Evolutionary conservation across 1,284 basidiomycete genomes (phyloP), one percentile per base, ranked within the genome.

Genomic region (Malassezia pachydermatis): DNA sequence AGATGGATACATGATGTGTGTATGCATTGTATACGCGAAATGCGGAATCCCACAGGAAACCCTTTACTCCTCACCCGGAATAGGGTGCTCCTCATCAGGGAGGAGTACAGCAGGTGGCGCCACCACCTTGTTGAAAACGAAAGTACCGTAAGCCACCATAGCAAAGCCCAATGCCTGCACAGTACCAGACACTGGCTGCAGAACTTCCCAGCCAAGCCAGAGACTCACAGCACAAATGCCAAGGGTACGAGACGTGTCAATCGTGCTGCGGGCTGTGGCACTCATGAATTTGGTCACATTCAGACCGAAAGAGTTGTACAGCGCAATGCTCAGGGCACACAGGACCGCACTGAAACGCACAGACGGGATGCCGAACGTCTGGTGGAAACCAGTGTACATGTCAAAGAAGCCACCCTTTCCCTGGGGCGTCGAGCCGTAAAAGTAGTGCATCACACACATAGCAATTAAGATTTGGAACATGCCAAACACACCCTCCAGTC

Each of bases 271-370:
- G 9, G 74, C 66, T 5, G 70, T 73, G 0, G 73, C 73, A 2
- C 65, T 69, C 14, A 75, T 62, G 29, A 57, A 64, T 5, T 63
- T 80, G 7, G 92, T 98, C 48, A 98, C 88, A 67, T 83, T 86
- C 36, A 96, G 75, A 5, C 92, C 89, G 65, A 89, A 94, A 74
- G 83, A 90, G 76, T 98, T 99, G 81, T 92, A 99, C 20, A 89
- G 75, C n/a, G 87, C 79, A 58, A 96, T 96, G 41, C 60, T 62
- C 34, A 58, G 55, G 57, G 68, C 71, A 47, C 76, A 75, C 10
- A 81, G 83, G 39, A 92, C 69, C 14, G 81, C 81, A 40, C 83
- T 82, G 69, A 80, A 80, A 38, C 88, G 76, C 20, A 99, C 88
- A 14, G 78, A 73, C 0, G 85, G 81, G 28, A 82, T 85, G 62